Percentiles rank a stretch among this genome's conserved stretches.
Conservation (phyloP, 1,284 basidiomycete species). For the Polyporus tsugae region DNA sequence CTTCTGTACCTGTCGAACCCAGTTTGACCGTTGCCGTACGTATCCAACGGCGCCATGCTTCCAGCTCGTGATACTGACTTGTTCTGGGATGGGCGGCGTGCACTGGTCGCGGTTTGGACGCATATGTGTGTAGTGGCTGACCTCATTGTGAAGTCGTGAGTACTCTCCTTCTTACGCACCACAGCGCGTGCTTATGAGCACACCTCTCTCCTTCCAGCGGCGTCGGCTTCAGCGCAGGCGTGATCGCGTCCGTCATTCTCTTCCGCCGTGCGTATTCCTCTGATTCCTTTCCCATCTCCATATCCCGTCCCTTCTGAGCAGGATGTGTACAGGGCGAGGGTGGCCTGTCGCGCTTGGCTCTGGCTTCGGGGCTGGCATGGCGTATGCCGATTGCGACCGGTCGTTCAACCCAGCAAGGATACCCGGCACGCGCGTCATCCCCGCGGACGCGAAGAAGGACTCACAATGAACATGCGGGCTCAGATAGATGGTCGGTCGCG, state of each 20-base stretch:
- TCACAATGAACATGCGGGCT: conserved; percentile 11
- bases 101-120: conserved; percentile 2
- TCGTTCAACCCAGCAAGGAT: conserved; percentile 95
- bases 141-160: conserved; percentile 80
- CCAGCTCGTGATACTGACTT: conserved; percentile 13
- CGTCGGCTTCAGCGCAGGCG: conserved; percentile 93
- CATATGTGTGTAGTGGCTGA: conserved; percentile 67
- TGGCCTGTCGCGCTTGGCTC: conserved; percentile 96
- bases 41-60: conserved; percentile 37
- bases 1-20: conserved; percentile 16
- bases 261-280: conserved; percentile 84
- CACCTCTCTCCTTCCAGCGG: conserved; percentile 62
- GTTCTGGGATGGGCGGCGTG: conserved; percentile 5
- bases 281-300: conserved; percentile 2
- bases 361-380: conserved; percentile 89
- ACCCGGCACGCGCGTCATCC: conserved; percentile 86
- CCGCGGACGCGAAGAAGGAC: conserved; percentile 39
- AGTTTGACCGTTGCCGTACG: conserved; percentile 95
- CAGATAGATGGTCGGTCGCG: background rate
- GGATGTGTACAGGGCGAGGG: conserved; percentile 80
- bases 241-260: conserved; percentile 93
- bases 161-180: conserved; percentile 28
- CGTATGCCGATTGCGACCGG: conserved; percentile 96
- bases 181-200: conserved; percentile 4
- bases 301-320: background rate